Evolutionary conservation across 148 eudicot genomes (phyloP), one percentile per base, ranked within the genome.

Genomic region (Vaccinium myrtillus): DNA sequence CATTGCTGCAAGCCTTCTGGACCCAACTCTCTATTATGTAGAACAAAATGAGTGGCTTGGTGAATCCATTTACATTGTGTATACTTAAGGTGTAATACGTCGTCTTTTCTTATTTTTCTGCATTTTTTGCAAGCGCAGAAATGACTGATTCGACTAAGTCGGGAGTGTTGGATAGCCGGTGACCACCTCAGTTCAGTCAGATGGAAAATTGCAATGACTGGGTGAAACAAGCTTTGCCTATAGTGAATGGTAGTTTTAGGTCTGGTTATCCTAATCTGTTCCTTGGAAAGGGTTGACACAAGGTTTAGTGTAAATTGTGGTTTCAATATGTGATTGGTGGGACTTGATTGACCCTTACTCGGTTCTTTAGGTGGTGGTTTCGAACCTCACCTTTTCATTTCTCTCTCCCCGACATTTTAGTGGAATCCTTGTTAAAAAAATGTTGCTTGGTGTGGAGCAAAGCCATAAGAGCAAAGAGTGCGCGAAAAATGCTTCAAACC

Each of bases 21-120:
- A 12, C 48, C 76, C 2, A 39, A 13, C 30, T 25, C 30, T 70
- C 7, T 14, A 5, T 32, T 6, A 71, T 32, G 76, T 71, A 30
- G 76, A 71, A 71, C 48, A 71, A 70, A 70, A 70, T 71, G 76
- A 32, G 76, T 71, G 76, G 48, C 76, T 32, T 71, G 48, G 32
- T 30, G 43, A 39, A 15, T 61, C 11, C 12, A 2, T 69, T 10
- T 69, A 8, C 13, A 10, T 69, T 69, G 74, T 69, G 27, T 25
- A 69, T 27, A 27, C 27, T 32, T 15, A n/a, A 61, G 69, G 69
- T 21, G 27, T n/a, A n/a, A 61, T 21, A 21, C 69, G n/a, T 0
- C 12, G 2, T 61, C 25, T 61, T 61, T 61, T 27, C 69, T 61
- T 8, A 61, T 61, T 61, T 61, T 61, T 61, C 69, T 61, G 69